phyloP scores from a whole-genome alignment of 2,329 filamentous ascomycete species.

The Raffaelea arxii region DNA sequence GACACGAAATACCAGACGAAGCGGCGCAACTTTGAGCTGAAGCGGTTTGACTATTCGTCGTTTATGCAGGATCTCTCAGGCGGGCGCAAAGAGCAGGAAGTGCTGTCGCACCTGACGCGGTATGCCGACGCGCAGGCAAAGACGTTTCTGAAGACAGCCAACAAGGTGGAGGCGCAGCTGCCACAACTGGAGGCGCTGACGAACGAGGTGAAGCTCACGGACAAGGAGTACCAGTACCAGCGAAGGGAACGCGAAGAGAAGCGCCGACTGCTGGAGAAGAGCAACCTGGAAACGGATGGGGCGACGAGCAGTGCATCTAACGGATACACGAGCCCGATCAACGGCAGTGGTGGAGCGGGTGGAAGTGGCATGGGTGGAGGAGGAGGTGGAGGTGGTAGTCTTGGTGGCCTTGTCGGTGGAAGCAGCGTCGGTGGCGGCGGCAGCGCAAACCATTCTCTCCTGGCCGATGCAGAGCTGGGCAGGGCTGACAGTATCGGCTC shows the following conservation, averaged over 20 bases:
- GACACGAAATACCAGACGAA: conserved; percentile 95
- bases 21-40: conserved; percentile 88
- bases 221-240: conserved; percentile 95
- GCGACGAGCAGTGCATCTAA: neutral
- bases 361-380: neutral
- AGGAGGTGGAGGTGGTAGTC: neutral
- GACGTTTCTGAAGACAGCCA: conserved; percentile 71
- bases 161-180: conserved; percentile 76
- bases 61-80: conserved; percentile 99
- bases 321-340: neutral
- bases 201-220: conserved; percentile 80
- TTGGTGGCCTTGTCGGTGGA: neutral
- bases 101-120: conserved; percentile 85
- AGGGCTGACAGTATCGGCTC: conserved; percentile 67
- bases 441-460: conserved; percentile 26
- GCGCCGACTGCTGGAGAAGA: conserved; percentile 80
- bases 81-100: conserved; percentile 95
- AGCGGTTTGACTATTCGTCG: conserved; percentile 96
- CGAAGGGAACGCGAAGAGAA: conserved; percentile 94
- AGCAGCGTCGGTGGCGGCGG: neutral
- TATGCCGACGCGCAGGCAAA: conserved; percentile 87
- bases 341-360: neutral
- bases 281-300: conserved; percentile 62
- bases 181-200: conserved; percentile 85
- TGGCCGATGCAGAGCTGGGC: conserved; percentile 60